A percentile compares a stretch with the other conserved stretches of the same genome.
Conservation (phyloP, 2,329 filamentous ascomycete genomes). For the Botryotinia narcissicola region DNA sequence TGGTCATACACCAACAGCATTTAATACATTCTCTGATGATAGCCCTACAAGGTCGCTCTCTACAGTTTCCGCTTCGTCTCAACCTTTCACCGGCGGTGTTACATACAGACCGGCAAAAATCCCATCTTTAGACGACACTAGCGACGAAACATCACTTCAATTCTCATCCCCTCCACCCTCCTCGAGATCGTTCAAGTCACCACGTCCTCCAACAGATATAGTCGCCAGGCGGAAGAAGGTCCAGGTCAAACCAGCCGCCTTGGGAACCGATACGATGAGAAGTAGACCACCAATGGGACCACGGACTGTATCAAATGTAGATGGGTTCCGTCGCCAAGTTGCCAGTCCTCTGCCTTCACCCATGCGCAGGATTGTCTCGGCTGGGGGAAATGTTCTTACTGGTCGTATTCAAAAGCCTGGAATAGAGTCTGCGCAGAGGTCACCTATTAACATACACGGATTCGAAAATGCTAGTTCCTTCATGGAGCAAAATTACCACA, state of each 20-base stretch:
- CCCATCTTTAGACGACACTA: neutral
- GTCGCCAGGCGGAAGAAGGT: constrained; percentile 38
- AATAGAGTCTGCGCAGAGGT: constrained; percentile 36
- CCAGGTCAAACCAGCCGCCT: constrained; percentile 34
- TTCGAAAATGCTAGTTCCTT: constrained; percentile 33
- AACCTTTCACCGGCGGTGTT: constrained; percentile 21
- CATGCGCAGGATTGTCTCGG: constrained; percentile 38
- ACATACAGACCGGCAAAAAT: constrained; percentile 22
- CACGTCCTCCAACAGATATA: constrained; percentile 36
- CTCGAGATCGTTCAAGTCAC: constrained; percentile 33
- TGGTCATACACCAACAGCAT: constrained; percentile 30
- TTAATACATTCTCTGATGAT: constrained; percentile 24
- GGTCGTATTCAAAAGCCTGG: constrained; percentile 36
- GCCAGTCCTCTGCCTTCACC: constrained; percentile 36
- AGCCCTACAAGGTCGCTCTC: constrained; percentile 20
- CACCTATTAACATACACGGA: constrained; percentile 35
- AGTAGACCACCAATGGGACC: constrained; percentile 34
- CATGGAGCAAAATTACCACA: constrained; percentile 35
- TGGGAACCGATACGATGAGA: constrained; percentile 32
- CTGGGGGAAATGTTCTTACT: constrained; percentile 34
- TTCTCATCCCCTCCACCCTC: constrained; percentile 29
- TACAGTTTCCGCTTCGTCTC: constrained; percentile 29
- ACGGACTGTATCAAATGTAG: constrained; percentile 36
- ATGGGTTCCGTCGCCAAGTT: constrained; percentile 32
- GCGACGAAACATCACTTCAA: constrained; percentile 22